phyloP scores from a whole-genome alignment of 805 yeast species.

The Wickerhamiella allomyrinae region DNA sequence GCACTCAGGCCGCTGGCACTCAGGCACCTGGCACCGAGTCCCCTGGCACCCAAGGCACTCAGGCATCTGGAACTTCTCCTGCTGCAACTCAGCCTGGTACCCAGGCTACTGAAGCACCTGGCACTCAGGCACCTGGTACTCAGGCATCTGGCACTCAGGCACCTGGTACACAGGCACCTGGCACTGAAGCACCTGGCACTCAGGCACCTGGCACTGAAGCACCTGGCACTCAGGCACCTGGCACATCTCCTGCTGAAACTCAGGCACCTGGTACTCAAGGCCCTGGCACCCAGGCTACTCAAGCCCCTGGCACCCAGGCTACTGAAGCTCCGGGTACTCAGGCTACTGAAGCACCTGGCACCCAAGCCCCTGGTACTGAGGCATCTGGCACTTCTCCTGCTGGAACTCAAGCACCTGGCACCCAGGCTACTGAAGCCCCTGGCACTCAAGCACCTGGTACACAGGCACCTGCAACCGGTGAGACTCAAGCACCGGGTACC shows the following conservation, averaged over 20 bases:
- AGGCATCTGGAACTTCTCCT: no score
- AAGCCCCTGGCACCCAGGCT: neutral
- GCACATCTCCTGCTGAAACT: neutral
- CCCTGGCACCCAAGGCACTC: no score
- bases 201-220: neutral
- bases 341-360: no score
- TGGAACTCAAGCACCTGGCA: no score
- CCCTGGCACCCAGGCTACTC: neutral
- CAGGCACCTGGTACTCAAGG: no score
- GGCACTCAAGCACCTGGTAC: neutral
- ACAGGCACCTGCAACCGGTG: neutral
- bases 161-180: neutral
- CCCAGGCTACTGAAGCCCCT: no score
- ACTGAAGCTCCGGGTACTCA: neutral
- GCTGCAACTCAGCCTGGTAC: neutral
- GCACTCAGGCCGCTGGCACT: no score
- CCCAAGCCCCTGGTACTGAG: neutral
- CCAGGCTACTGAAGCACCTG: neutral
- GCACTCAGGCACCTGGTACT: neutral
- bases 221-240: no score
- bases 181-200: no score
- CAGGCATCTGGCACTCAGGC: neutral
- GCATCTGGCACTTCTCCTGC: neutral
- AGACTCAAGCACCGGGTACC: neutral
- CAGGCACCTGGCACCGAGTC: no score